Percentiles rank a stretch among this genome's conserved stretches.
Evolutionary conservation across 495 filamentous ascomycete genomes (phyloP).

Genomic region (Aspergillus sparsus): DNA sequence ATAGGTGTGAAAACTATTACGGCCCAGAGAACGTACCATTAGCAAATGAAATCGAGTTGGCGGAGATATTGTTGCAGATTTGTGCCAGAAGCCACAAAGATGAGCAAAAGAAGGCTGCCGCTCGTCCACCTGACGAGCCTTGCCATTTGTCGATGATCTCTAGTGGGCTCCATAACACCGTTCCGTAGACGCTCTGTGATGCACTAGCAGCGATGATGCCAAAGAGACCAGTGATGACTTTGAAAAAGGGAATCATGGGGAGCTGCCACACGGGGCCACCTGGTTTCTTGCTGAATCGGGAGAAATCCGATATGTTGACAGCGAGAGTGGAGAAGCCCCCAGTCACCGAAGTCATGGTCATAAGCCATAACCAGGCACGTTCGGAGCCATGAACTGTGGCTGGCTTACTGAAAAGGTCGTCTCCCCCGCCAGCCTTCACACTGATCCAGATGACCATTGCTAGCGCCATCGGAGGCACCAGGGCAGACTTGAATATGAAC

Average conservation of each 20-base stretch:
- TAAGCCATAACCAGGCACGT: slow-evolving; percentile 13
- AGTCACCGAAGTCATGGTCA: slow-evolving; percentile 13
- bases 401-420: slow-evolving; percentile 12
- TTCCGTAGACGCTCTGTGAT: slow-evolving; percentile 12
- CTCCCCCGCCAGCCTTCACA: slow-evolving; percentile 10
- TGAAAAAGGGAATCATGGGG: slow-evolving; percentile 14
- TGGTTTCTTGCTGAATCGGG: slow-evolving; percentile 16
- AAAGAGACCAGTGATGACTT: slow-evolving; percentile 9
- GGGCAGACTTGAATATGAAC: slow-evolving; percentile 15
- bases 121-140: slow-evolving; percentile 6
- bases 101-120: slow-evolving; percentile 15
- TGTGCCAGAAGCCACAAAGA: slow-evolving; percentile 6
- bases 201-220: slow-evolving; percentile 13
- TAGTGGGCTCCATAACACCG: slow-evolving; percentile 11
- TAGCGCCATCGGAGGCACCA: slow-evolving; percentile 12
- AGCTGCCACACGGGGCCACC: slow-evolving; percentile 13
- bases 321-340: slow-evolving; percentile 15
- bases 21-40: background rate
- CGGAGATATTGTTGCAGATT: slow-evolving; percentile 17
- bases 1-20: no score
- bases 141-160: slow-evolving; percentile 16
- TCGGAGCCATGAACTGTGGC: slow-evolving; percentile 10
- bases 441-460: slow-evolving; percentile 18
- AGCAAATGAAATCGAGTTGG: slow-evolving; percentile 13
- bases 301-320: slow-evolving; percentile 15